Percentiles rank a stretch among this genome's conserved stretches.
Conservation (phyloP, 2,329 filamentous ascomycete genomes). For the Apiospora koreana region DNA sequence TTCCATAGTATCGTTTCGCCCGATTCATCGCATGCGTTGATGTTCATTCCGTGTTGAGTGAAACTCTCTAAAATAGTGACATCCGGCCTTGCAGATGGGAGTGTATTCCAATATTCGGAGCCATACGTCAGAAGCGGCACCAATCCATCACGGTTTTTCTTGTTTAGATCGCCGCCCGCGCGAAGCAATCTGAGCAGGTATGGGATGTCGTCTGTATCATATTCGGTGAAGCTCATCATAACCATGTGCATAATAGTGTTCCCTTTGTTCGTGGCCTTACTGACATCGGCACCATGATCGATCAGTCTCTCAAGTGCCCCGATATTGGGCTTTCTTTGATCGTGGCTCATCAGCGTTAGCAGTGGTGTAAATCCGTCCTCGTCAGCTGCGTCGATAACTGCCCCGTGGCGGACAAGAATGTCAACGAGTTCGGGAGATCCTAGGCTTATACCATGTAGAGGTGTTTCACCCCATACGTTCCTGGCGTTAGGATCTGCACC, state of each 20-base stretch:
- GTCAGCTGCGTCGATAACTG: neutral
- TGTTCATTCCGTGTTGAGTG: neutral
- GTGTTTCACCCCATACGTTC: neutral
- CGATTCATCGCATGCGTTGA: neutral
- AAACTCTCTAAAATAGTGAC: neutral
- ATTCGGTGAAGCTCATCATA: neutral
- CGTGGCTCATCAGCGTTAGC: neutral
- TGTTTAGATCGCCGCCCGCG: neutral
- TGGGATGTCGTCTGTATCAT: neutral
- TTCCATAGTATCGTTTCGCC: neutral
- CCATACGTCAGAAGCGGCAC: neutral
- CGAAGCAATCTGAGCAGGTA: neutral
- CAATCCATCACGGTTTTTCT: neutral
- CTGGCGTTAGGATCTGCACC: neutral
- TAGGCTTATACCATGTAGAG: neutral
- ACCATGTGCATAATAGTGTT: neutral
- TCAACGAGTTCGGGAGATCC: neutral
- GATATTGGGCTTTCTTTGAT: neutral
- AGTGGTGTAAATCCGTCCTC: neutral
- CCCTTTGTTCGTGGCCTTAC: neutral
- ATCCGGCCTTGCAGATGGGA: neutral
- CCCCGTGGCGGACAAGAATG: neutral
- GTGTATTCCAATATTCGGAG: neutral
- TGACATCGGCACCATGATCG: neutral
- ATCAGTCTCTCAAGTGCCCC: neutral